These are phyloP conservation scores for Suillus fuscotomentosus DNA, from an alignment of 768 basidiomycete species.

Conservation along the genomic window DNA sequence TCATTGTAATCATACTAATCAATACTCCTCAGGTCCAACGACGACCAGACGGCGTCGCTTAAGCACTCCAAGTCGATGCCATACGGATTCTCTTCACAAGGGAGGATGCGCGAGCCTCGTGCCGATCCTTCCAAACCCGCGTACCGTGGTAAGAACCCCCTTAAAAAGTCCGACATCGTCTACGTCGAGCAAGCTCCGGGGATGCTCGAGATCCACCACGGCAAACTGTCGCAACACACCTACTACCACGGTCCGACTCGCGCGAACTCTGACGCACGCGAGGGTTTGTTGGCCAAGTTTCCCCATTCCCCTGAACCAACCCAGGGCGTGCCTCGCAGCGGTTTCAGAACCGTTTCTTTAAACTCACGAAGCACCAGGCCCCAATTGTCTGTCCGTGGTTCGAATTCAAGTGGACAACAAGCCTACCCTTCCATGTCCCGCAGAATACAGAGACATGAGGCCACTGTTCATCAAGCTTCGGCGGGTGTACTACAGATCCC, in stretches of 20 bases:
- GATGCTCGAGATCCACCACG: not conserved
- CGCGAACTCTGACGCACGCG: not conserved
- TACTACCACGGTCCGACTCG: not conserved
- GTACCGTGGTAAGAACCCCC: slow-evolving; percentile 12
- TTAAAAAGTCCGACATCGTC: slow-evolving; percentile 9
- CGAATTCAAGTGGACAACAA: not conserved
- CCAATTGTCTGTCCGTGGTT: not conserved
- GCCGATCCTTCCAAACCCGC: slow-evolving; percentile 2
- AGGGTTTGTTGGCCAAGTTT: slow-evolving; percentile 9
- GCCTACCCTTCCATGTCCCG: slow-evolving; percentile 4
- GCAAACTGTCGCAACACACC: not conserved
- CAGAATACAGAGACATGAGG: slow-evolving; percentile 5
- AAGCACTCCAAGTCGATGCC: slow-evolving; percentile 15
- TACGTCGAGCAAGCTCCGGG: slow-evolving; percentile 10
- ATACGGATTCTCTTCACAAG: slow-evolving; percentile 1
- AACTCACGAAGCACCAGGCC: not conserved
- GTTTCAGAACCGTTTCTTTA: slow-evolving; percentile 4
- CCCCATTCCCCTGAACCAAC: slow-evolving; percentile 9
- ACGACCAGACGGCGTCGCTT: slow-evolving; percentile 1
- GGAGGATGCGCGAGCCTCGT: not conserved
- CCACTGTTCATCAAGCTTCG: not conserved
- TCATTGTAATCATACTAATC: not conserved
- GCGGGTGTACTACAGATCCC: not conserved
- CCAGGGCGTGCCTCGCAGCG: slow-evolving; percentile 7
- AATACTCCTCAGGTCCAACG: slow-evolving; percentile 2